A percentile compares a stretch with the other conserved stretches of the same genome.
These are phyloP conservation scores for Halenospora varia DNA, from an alignment of 495 filamentous ascomycete species.

Conservation along the genomic window DNA sequence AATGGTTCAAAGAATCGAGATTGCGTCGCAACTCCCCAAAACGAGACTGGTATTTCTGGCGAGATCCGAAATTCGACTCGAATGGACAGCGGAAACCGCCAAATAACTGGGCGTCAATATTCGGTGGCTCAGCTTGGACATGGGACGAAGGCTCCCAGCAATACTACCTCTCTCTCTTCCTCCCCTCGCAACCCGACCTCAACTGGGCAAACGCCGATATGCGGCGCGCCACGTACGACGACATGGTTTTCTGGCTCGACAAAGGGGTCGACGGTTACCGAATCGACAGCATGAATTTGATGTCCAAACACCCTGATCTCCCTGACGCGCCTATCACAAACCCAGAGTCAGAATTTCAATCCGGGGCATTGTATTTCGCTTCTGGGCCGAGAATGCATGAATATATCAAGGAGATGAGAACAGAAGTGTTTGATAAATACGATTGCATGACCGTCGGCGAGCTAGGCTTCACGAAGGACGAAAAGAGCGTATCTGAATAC, in stretches of 20 bases:
- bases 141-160: slow-evolving; percentile 51
- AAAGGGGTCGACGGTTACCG: slow-evolving; percentile 57
- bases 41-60: slow-evolving; percentile 64
- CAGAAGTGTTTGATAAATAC: slow-evolving; percentile 56
- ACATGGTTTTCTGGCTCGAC: slow-evolving; percentile 60
- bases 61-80: slow-evolving; percentile 43
- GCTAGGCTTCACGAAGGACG: slow-evolving; percentile 51
- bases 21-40: slow-evolving; percentile 47
- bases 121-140: slow-evolving; percentile 57
- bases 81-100: slow-evolving; percentile 51
- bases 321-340: slow-evolving; percentile 42
- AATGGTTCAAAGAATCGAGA: slow-evolving; percentile 59
- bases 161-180: slow-evolving; percentile 60
- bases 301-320: slow-evolving; percentile 53
- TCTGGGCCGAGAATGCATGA: slow-evolving; percentile 67
- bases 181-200: slow-evolving; percentile 56
- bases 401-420: slow-evolving; percentile 38
- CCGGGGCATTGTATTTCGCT: slow-evolving; percentile 51
- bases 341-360: slow-evolving; percentile 40
- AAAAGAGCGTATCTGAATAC: neutral
- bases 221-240: slow-evolving; percentile 50
- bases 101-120: slow-evolving; percentile 58
- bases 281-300: slow-evolving; percentile 64
- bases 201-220: slow-evolving; percentile 62
- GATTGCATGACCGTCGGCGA: slow-evolving; percentile 70